phyloP scores from a whole-genome alignment of 176 grass and related monocot species.

The Thinopyrum elongatum region DNA sequence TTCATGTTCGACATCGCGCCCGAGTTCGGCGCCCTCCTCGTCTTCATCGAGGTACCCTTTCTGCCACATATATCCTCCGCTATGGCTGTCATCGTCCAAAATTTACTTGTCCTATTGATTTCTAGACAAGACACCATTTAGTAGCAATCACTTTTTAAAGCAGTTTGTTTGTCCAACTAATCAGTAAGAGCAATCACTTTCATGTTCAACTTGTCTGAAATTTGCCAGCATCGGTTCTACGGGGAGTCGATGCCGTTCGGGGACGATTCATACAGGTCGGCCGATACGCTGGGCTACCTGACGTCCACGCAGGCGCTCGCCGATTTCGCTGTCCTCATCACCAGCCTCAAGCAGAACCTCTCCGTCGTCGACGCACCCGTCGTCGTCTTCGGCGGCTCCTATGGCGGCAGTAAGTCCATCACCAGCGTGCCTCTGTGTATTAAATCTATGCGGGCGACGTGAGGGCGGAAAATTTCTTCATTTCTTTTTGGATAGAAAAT shows the following conservation, averaged over 20 bases:
- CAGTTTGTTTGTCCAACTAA: too few species aligned
- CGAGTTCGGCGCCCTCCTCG: conserved; percentile 65
- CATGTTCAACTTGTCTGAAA: too few species aligned
- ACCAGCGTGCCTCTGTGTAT: background rate
- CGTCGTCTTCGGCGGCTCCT: conserved; percentile 85
- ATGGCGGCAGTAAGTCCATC: conserved; percentile 74
- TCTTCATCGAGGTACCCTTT: conserved; percentile 82
- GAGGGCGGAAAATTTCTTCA: too few species aligned
- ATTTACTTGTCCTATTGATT: too few species aligned
- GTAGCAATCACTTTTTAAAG: too few species aligned
- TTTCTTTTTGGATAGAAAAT: too few species aligned
- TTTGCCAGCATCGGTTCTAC: conserved; percentile 84
- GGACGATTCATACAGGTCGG: conserved; percentile 51
- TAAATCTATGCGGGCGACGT: too few species aligned
- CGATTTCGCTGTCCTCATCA: conserved; percentile 81
- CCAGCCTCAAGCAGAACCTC: conserved; percentile 79
- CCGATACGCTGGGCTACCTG: conserved; percentile 68
- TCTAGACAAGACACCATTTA: too few species aligned
- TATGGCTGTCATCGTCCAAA: background rate
- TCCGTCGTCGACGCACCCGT: conserved; percentile 72
- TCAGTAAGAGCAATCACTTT: too few species aligned
- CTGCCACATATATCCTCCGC: background rate
- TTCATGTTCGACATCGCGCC: conserved; percentile 94
- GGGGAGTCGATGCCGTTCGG: conserved; percentile 91
- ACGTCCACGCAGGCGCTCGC: conserved; percentile 94